A percentile compares a stretch with the other conserved stretches of the same genome.
These are phyloP conservation scores for Extremus antarcticus DNA, from an alignment of 495 filamentous ascomycete species.

Conservation along the genomic window DNA sequence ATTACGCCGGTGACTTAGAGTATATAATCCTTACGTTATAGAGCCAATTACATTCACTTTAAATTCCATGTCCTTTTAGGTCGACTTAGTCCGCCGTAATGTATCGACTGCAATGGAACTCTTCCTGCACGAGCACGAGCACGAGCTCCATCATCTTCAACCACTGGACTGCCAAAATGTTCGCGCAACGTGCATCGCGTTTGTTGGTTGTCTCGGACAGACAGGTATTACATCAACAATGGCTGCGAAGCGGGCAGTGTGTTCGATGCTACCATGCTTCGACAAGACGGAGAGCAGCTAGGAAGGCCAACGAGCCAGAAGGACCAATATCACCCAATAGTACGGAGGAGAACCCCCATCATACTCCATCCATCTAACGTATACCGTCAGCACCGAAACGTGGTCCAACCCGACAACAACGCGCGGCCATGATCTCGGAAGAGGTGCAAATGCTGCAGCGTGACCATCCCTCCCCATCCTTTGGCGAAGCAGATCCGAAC, in stretches of 20 bases:
- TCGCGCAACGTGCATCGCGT: neutral
- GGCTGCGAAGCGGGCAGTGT: conserved; percentile 14
- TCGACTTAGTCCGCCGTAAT: no score
- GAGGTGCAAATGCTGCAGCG: conserved; percentile 18
- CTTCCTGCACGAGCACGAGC: no score
- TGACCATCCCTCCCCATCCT: conserved; percentile 3
- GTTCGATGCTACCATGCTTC: conserved; percentile 17
- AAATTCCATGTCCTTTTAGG: no score
- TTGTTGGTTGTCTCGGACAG: conserved; percentile 3
- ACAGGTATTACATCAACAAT: conserved; percentile 9
- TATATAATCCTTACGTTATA: no score
- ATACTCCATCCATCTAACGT: neutral
- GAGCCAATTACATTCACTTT: no score
- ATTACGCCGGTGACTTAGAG: no score
- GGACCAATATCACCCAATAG: neutral
- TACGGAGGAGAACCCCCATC: neutral
- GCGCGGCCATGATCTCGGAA: conserved; percentile 18
- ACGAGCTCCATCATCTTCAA: no score
- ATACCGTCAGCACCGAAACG: conserved; percentile 11
- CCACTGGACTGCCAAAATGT: conserved; percentile 2
- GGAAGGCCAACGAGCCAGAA: conserved; percentile 1
- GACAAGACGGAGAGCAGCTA: neutral
- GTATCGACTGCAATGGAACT: neutral
- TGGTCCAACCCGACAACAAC: conserved; percentile 17
- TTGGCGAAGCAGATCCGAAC: neutral